phyloP scores from a whole-genome alignment of 306 rosid genomes.

The Cucumis sativus region Cucumber_9930_V3 NC_026659.2:21544001-21544500 shows the following conservation, averaged over 20 bases:
- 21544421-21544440: background rate
- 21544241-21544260: background rate
- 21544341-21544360: background rate
- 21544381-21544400: background rate
- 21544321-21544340: background rate
- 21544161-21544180: background rate
- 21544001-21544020: background rate
- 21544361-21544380: background rate
- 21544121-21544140: background rate
- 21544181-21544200: background rate
- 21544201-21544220: background rate
- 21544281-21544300: background rate
- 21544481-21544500: background rate
- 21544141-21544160: background rate
- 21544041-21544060: background rate
- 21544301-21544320: background rate
- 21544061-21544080: background rate
- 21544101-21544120: background rate
- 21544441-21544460: background rate
- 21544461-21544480: background rate
- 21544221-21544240: background rate
- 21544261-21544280: background rate
- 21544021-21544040: background rate
- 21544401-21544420: background rate
- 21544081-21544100: background rate